Percentiles rank a stretch among this genome's conserved stretches.
phyloP scores from a whole-genome alignment of 2,329 filamentous ascomycete genomes.

The Helotiales sp. region DNA sequence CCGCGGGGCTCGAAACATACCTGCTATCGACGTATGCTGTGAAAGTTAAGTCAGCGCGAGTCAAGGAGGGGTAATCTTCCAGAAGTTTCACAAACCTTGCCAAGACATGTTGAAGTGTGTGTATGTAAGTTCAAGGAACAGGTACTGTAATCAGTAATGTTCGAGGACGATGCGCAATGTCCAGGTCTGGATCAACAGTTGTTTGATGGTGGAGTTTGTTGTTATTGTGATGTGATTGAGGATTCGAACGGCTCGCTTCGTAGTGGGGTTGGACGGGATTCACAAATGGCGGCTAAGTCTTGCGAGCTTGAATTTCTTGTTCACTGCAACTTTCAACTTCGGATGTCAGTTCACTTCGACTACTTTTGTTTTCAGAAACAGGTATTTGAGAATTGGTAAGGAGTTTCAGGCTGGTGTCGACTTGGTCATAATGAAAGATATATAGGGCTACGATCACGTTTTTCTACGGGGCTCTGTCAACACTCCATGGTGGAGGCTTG shows the following conservation, averaged over 20 bases:
- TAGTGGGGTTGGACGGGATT: too few relatives aligned
- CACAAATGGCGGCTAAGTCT: background rate
- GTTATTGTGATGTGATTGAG: constrained; percentile 14
- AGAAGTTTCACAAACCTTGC: constrained; percentile 59
- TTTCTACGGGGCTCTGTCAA: constrained; percentile 3
- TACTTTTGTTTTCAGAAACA: background rate
- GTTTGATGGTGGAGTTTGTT: constrained; percentile 18
- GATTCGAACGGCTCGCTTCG: background rate
- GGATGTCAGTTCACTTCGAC: background rate
- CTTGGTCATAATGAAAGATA: background rate
- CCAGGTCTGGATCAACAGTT: constrained; percentile 9
- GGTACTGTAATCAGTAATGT: constrained; percentile 3
- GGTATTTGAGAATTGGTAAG: background rate
- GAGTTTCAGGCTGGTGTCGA: background rate
- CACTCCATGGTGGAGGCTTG: background rate
- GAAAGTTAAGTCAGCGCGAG: constrained; percentile 20
- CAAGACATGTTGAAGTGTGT: constrained; percentile 61
- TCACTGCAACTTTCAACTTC: background rate
- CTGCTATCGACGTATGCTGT: constrained; percentile 63
- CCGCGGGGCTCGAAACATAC: constrained; percentile 40
- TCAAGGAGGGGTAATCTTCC: constrained; percentile 31
- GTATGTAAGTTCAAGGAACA: constrained; percentile 10
- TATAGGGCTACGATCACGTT: constrained; percentile 9
- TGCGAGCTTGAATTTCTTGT: background rate
- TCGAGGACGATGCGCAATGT: constrained; percentile 4